These are phyloP conservation scores for Lanmaoa pseudosensibilis DNA, from an alignment of 768 basidiomycete species.

Conservation along the genomic window DNA sequence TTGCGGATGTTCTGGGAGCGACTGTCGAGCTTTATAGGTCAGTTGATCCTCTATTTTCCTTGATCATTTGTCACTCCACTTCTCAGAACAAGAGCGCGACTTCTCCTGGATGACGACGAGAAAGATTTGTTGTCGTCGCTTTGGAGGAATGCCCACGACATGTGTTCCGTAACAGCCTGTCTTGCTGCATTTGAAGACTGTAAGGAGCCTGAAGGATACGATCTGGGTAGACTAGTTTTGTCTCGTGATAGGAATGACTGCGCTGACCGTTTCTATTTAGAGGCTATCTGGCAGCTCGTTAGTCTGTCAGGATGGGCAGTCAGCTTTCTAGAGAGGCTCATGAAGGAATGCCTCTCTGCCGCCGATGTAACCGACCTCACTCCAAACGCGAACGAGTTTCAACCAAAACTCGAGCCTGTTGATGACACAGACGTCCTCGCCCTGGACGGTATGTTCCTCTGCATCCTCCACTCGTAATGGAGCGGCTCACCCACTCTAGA, in stretches of 20 bases:
- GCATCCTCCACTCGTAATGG: constrained; percentile 41
- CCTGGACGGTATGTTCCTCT: constrained; percentile 24
- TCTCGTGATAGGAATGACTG: not conserved
- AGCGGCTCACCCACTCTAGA: constrained; percentile 33
- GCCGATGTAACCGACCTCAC: constrained; percentile 26
- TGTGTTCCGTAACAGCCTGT: constrained; percentile 61
- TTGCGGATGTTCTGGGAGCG: constrained; percentile 52
- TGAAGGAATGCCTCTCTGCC: constrained; percentile 51
- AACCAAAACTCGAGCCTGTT: constrained; percentile 28
- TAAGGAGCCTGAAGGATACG: constrained; percentile 57
- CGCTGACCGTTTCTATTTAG: constrained; percentile 36
- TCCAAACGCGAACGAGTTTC: constrained; percentile 10
- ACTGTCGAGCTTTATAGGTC: constrained; percentile 41
- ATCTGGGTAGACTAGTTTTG: constrained; percentile 48
- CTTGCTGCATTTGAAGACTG: constrained; percentile 68
- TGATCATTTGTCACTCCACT: constrained; percentile 4
- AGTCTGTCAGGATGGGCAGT: constrained; percentile 63
- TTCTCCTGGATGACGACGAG: constrained; percentile 34
- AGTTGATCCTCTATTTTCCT: not conserved
- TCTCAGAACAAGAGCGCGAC: constrained; percentile 35
- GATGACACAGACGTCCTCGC: constrained; percentile 28
- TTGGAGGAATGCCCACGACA: constrained; percentile 66
- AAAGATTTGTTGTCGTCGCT: constrained; percentile 43
- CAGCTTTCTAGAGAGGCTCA: constrained; percentile 56
- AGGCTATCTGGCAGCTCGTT: constrained; percentile 72